Conservation (phyloP, 2,329 filamentous ascomycete species). For the Trichophyton verrucosum region DNA sequence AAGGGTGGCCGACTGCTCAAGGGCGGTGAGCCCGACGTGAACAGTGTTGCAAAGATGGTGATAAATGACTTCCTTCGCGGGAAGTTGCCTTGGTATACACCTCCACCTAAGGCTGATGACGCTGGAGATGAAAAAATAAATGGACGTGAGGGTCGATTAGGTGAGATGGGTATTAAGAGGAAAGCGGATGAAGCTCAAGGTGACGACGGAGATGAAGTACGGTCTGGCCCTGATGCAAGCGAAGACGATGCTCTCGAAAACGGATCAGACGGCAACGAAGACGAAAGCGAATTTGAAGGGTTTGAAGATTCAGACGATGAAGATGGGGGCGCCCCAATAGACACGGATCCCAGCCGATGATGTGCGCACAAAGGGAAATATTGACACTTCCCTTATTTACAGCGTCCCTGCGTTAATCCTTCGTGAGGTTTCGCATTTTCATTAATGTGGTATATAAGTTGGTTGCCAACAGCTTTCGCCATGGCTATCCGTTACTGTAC, state of each 20-base stretch:
- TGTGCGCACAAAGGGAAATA: background rate
- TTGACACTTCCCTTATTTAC: background rate
- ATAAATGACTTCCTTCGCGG: conserved; percentile 91
- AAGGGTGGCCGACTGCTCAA: conserved; percentile 78
- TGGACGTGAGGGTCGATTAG: conserved; percentile 63
- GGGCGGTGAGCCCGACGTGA: conserved; percentile 87
- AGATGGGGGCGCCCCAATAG: conserved; percentile 3
- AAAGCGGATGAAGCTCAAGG: conserved; percentile 49
- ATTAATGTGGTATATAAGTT: background rate
- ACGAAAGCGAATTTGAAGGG: background rate
- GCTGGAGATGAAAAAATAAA: conserved; percentile 39
- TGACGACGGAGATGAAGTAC: conserved; percentile 20
- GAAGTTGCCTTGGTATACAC: conserved; percentile 92
- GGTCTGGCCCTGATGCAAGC: conserved; percentile 15
- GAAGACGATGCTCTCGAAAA: conserved; percentile 22
- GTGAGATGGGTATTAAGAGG: conserved; percentile 71
- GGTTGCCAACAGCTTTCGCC: background rate
- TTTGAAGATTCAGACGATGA: conserved; percentile 12
- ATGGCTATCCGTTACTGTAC: background rate
- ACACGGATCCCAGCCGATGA: background rate
- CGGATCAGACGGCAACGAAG: conserved; percentile 25
- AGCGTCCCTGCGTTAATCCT: background rate
- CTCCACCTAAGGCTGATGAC: conserved; percentile 50
- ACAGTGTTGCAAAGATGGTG: conserved; percentile 93
- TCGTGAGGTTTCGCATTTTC: background rate